These are phyloP conservation scores for Salix caprea DNA, from an alignment of 345 rosid species.

Conservation along the genomic window DNA sequence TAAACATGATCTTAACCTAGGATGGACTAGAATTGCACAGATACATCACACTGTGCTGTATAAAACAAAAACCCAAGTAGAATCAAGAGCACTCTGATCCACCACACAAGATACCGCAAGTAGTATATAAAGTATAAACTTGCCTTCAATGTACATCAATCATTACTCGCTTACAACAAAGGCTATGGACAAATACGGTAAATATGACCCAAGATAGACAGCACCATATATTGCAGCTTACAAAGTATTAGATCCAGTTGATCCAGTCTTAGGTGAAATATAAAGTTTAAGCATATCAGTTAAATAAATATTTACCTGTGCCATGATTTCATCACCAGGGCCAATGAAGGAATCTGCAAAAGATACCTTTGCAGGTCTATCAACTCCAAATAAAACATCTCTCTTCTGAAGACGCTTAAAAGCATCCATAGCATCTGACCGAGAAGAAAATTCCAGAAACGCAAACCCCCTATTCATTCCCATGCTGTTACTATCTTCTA, in stretches of 20 bases:
- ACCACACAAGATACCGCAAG: neutral
- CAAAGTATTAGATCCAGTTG: neutral
- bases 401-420: slow-evolving; percentile 87
- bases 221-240: neutral
- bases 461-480: slow-evolving; percentile 99
- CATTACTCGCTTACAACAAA: neutral
- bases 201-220: neutral
- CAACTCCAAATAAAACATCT: slow-evolving; percentile 90
- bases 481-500: slow-evolving; percentile 77
- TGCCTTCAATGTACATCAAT: neutral
- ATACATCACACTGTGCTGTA: neutral
- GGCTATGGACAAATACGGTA: neutral
- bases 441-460: slow-evolving; percentile 88
- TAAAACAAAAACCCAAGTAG: neutral
- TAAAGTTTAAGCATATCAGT: slow-evolving; percentile 19
- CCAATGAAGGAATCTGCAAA: slow-evolving; percentile 96
- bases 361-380: slow-evolving; percentile 93
- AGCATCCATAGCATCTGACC: slow-evolving; percentile 90
- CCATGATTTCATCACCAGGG: slow-evolving; percentile 92
- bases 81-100: neutral
- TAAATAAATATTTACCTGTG: slow-evolving; percentile 64
- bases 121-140: neutral
- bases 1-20: neutral
- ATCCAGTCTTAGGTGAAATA: slow-evolving; percentile 5
- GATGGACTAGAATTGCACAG: neutral